These are phyloP conservation scores for Ilyonectria destructans DNA, from an alignment of 2,329 filamentous ascomycete genomes.

Conservation along the genomic window DNA sequence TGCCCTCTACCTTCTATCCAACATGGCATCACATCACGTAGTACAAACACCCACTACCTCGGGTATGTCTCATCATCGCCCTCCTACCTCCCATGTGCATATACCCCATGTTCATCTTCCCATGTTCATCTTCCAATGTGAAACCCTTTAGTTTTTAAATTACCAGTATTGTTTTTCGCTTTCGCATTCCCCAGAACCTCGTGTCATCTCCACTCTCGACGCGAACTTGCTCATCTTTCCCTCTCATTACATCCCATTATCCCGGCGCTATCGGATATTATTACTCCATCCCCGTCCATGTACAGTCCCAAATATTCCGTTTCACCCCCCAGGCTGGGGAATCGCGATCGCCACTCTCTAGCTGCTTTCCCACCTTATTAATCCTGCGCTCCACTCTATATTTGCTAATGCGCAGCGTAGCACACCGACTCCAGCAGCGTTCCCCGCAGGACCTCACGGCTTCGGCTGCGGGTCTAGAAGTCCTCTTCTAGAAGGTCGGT, in stretches of 20 bases:
- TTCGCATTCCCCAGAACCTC: background rate
- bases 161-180: background rate
- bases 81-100: conserved; percentile 8
- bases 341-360: conserved; percentile 18
- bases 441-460: background rate
- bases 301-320: background rate
- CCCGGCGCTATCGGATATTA: conserved; percentile 13
- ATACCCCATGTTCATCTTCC: background rate
- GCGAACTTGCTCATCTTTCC: background rate
- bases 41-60: conserved; percentile 17
- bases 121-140: background rate
- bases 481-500: conserved; percentile 10
- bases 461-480: background rate
- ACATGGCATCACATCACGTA: background rate
- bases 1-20: background rate
- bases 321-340: conserved; percentile 11
- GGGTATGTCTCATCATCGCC: conserved; percentile 13
- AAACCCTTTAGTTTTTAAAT: background rate
- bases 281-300: background rate
- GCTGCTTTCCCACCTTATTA: background rate
- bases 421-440: background rate
- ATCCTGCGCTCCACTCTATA: conserved; percentile 15
- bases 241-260: background rate
- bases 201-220: conserved; percentile 7
- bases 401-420: background rate